Conservation (phyloP, 768 basidiomycete genomes). For the Termitomyces sp. region DNA sequence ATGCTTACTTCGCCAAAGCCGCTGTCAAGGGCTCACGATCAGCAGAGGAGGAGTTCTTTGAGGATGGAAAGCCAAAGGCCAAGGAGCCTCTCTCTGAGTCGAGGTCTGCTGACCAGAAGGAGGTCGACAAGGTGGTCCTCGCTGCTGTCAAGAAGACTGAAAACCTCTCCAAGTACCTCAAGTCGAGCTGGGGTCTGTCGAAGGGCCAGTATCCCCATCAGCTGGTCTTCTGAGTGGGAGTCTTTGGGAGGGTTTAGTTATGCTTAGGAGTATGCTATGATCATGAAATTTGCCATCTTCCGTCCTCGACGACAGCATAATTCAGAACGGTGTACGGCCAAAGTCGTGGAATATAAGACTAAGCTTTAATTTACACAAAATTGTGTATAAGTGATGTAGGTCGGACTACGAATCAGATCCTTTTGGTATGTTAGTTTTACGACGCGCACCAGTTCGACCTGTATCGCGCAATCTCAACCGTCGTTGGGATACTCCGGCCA, state of each 20-base stretch:
- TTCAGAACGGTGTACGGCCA: slow-evolving; percentile 12
- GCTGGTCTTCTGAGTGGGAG: slow-evolving; percentile 68
- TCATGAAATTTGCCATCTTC: slow-evolving; percentile 30
- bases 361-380: not conserved
- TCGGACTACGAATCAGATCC: not conserved
- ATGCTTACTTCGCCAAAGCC: slow-evolving; percentile 89
- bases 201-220: slow-evolving; percentile 98
- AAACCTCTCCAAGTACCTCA: slow-evolving; percentile 89
- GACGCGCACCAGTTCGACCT: slow-evolving; percentile 22
- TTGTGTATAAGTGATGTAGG: not conserved
- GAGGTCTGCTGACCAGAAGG: slow-evolving; percentile 90
- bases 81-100: slow-evolving; percentile 83
- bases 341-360: not conserved
- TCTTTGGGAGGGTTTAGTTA: slow-evolving; percentile 11
- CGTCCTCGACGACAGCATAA: slow-evolving; percentile 20
- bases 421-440: slow-evolving; percentile 27
- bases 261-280: slow-evolving; percentile 27
- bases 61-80: slow-evolving; percentile 85
- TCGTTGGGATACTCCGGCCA: slow-evolving; percentile 7
- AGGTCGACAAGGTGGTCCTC: slow-evolving; percentile 71
- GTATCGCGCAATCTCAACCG: slow-evolving; percentile 7
- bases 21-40: slow-evolving; percentile 62
- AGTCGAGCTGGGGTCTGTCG: slow-evolving; percentile 87
- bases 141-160: slow-evolving; percentile 87
- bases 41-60: slow-evolving; percentile 97